phyloP scores from a whole-genome alignment of 371 early-diverging fungal genomes.

The Paraphysoderma sedebokerense region DNA sequence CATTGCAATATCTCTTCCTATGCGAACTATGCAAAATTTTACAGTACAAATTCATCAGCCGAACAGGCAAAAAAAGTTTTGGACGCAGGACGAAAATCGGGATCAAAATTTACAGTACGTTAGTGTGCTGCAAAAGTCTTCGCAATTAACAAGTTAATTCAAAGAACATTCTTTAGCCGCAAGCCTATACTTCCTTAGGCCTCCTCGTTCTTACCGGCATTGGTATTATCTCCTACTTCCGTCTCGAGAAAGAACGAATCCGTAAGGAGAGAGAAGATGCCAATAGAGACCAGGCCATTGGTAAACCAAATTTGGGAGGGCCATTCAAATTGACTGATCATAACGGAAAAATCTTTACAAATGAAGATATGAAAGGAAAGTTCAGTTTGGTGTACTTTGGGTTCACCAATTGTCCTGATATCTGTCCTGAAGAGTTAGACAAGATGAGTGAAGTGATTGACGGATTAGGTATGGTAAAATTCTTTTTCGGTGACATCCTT shows the following conservation, averaged over 20 bases:
- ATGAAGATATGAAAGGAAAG: conserved; percentile 54
- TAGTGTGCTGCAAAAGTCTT: too few relatives aligned
- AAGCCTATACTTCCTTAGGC: not conserved
- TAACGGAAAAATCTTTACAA: conserved; percentile 39
- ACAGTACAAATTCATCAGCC: too few relatives aligned
- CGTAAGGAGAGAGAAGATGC: conserved; percentile 14
- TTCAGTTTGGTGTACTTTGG: conserved; percentile 90
- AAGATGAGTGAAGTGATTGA: conserved; percentile 88
- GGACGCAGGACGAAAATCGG: too few relatives aligned
- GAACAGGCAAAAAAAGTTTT: too few relatives aligned
- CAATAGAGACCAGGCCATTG: conserved; percentile 21
- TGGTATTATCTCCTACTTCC: conserved; percentile 39
- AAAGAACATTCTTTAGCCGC: not conserved
- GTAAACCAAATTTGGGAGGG: conserved; percentile 85
- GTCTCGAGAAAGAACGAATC: conserved; percentile 31
- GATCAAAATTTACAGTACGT: too few relatives aligned
- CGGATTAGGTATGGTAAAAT: conserved; percentile 39
- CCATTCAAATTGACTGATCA: conserved; percentile 74
- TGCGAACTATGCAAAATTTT: too few relatives aligned
- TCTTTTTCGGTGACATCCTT: too few relatives aligned
- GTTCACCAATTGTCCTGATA: conserved; percentile 95
- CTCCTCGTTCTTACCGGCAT: conserved; percentile 38
- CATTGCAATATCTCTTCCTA: too few relatives aligned
- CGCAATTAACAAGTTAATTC: too few relatives aligned
- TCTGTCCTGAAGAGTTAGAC: conserved; percentile 95